Conservation (phyloP, 176 grass and related monocot genomes). For the Luzula sylvatica region DNA sequence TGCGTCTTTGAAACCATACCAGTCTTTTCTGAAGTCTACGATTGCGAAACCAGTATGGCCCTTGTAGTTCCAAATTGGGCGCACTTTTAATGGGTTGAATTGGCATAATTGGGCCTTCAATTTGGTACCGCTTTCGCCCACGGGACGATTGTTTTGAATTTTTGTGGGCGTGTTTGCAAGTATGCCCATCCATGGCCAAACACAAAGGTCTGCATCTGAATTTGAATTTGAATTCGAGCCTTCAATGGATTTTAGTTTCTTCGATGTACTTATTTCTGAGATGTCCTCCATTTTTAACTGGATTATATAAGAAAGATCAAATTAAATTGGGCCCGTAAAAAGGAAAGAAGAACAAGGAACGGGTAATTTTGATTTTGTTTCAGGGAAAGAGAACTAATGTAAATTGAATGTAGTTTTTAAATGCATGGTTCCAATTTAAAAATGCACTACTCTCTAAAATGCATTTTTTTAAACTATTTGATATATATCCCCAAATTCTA, state of each 20-base stretch:
- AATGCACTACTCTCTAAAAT: no score
- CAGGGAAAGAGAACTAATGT: no score
- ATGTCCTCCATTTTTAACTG: neutral
- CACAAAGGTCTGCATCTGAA: constrained; percentile 2
- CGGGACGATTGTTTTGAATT: neutral
- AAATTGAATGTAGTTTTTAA: no score
- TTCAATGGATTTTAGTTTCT: neutral
- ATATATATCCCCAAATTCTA: no score
- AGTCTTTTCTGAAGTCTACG: constrained; percentile 1
- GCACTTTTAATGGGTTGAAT: neutral
- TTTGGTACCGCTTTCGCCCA: constrained; percentile 8
- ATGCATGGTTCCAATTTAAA: no score
- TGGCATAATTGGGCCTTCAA: neutral
- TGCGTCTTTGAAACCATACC: constrained; percentile 8
- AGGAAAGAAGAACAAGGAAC: neutral
- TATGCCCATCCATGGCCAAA: constrained; percentile 18
- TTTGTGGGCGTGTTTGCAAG: constrained; percentile 15
- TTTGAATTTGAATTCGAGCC: neutral
- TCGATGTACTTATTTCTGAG: neutral
- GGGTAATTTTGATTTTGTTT: neutral
- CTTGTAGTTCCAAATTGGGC: neutral
- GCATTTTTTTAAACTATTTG: no score
- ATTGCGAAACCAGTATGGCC: constrained; percentile 16
- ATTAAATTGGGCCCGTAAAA: neutral
- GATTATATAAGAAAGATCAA: neutral